phyloP scores from a whole-genome alignment of 73 alveolate genomes.

The Vitrella brassicaformis region DNA sequence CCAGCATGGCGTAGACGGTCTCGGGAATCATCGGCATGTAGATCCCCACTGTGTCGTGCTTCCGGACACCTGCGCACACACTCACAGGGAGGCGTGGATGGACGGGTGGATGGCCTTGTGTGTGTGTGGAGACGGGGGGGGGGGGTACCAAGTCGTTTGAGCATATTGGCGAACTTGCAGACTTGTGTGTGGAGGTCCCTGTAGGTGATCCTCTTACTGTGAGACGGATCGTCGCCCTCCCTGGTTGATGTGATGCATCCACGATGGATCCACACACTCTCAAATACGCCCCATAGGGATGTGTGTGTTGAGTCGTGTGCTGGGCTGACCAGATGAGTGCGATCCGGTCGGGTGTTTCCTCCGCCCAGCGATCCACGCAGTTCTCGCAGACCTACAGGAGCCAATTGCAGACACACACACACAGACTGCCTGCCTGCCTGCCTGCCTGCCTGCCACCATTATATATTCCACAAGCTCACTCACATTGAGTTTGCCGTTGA shows the following conservation, averaged over 20 bases:
- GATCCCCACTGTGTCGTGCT: conserved; percentile 86
- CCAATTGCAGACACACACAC: no score
- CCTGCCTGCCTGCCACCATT: conserved; percentile 84
- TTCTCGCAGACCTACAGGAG: conserved; percentile 94
- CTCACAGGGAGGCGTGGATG: background rate
- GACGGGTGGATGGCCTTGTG: background rate
- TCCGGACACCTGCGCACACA: conserved; percentile 41
- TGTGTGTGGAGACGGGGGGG: background rate
- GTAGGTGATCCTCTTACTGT: conserved; percentile 54
- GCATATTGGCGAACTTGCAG: conserved; percentile 76
- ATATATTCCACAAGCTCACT: background rate
- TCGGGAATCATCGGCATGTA: conserved; percentile 99
- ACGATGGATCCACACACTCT: background rate
- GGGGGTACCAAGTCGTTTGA: conserved; percentile 1
- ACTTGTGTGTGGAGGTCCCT: conserved; percentile 70
- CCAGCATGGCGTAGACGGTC: conserved; percentile 86
- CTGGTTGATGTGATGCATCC: background rate
- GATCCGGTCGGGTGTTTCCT: conserved; percentile 50
- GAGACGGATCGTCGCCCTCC: background rate
- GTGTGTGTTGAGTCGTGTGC: background rate
- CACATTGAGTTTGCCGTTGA: no score
- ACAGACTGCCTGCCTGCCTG: no score
- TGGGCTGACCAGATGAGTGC: conserved; percentile 50
- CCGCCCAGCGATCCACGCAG: conserved; percentile 87
- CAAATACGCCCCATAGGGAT: background rate